Evolutionary conservation across 2,329 filamentous ascomycete genomes (phyloP), one percentile per base, ranked within the genome.

Genomic region (Hysterium pulicare): DNA sequence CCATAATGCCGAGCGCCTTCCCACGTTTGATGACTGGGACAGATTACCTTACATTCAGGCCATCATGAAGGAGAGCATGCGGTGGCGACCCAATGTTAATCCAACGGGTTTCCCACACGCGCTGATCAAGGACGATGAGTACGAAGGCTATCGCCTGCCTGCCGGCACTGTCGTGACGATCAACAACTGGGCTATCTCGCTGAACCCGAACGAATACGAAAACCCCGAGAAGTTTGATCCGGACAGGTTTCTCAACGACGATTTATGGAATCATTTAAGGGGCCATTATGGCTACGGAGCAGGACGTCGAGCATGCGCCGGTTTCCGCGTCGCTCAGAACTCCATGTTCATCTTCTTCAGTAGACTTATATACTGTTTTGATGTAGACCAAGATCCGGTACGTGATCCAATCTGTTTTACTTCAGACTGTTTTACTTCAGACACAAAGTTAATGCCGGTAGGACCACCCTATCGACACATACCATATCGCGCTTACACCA

Each of bases 221-320:
- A 42, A 54, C 11, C 42, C 54, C 13, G 16, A 45, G 21, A 38
- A 45, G 10, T 56, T 55, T 36, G 51, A 44, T 41, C 55, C 53
- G 16, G 53, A 58, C 9, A 21, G 54, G 8, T 59, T 53, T 45
- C 32, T 55, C 11, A 51, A 59, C 26, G 46, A 48, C 16, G 49
- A 51, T 32, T 17, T 50, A 20, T n/a, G n/a, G n/a, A n/a, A n/a
- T n/a, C n/a, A n/a, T n/a, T n/a, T n/a, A n/a, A n/a, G n/a, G n/a
- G n/a, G n/a, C n/a, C n/a, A n/a, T n/a, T n/a, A n/a, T n/a, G n/a
- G n/a, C n/a, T n/a, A n/a, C n/a, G n/a, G n/a, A n/a, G n/a, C n/a
- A n/a, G n/a, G n/a, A n/a, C n/a, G n/a, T n/a, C n/a, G n/a, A n/a
- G n/a, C n/a, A n/a, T n/a, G n/a, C n/a, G n/a, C n/a, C n/a, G n/a